phyloP scores from a whole-genome alignment of 768 basidiomycete species.

The Lyophyllum decastes region DNA sequence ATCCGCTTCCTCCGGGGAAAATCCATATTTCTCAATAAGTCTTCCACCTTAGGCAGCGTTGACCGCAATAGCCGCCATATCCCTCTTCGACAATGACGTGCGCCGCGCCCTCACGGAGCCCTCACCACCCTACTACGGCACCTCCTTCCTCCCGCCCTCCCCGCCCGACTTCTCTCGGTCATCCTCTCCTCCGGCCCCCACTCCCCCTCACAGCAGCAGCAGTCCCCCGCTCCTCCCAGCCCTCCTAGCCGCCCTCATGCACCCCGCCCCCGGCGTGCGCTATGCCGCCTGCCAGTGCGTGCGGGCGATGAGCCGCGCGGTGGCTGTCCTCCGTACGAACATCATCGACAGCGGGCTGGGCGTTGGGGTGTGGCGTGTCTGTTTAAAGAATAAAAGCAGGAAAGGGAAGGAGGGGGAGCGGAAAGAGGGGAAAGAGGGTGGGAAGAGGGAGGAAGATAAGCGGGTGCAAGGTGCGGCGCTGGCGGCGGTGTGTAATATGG shows the following conservation, averaged over 20 bases:
- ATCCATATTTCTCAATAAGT: not conserved
- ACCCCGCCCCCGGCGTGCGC: slow-evolving; percentile 72
- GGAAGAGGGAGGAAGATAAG: slow-evolving; percentile 53
- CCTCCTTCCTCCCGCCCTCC: slow-evolving; percentile 44
- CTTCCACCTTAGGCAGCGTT: slow-evolving; percentile 57
- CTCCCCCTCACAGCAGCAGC: slow-evolving; percentile 37
- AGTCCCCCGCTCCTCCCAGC: slow-evolving; percentile 43
- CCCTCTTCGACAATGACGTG: slow-evolving; percentile 72
- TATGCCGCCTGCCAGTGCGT: slow-evolving; percentile 88
- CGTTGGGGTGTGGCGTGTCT: slow-evolving; percentile 64
- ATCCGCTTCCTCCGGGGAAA: not conserved
- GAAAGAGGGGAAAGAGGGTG: not conserved
- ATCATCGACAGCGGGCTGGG: slow-evolving; percentile 84
- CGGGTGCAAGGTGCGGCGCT: slow-evolving; percentile 73
- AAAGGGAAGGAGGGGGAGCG: not conserved
- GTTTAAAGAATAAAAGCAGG: slow-evolving; percentile 13
- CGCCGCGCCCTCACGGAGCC: slow-evolving; percentile 53
- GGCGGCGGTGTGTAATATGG: slow-evolving; percentile 80
- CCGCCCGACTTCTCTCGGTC: slow-evolving; percentile 20
- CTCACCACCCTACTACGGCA: slow-evolving; percentile 18
- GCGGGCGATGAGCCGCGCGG: slow-evolving; percentile 75
- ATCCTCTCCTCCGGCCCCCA: slow-evolving; percentile 24
- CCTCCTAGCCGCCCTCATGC: slow-evolving; percentile 54
- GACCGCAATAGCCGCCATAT: slow-evolving; percentile 71
- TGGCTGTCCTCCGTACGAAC: slow-evolving; percentile 80